Evolutionary conservation across 208 protist species (phyloP), one percentile per base, ranked within the genome.

Genomic region (Acanthamoeba castellanii): DNA sequence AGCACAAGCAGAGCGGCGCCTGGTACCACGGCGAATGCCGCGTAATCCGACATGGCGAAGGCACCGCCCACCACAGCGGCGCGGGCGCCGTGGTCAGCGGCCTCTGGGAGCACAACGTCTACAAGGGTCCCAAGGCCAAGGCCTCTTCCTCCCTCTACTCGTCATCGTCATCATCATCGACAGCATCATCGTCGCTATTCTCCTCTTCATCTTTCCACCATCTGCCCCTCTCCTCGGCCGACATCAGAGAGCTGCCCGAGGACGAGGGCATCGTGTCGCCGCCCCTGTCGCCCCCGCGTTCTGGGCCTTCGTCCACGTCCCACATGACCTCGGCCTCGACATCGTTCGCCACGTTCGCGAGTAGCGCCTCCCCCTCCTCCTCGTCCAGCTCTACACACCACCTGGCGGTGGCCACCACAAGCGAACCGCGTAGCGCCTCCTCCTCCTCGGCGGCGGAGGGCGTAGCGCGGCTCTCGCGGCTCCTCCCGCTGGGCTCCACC

Each of bases 61-160:
- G 90, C 3, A 87, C 78, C 14, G 34, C n/a, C 47, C 30, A 74
- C 52, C 85, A 94, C 47, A 20, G 30, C 16, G 72, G 64, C 22
- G 32, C 78, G 3, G 5, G 16, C 78, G 68, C 85, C 13, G 70
- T 82, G n/a, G 27, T 93, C 14, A 76, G 70, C 55, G 90, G 90
- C 37, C 30, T 84, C 7, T 94, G 90, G 90, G 90, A 94, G 37
- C 90, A 94, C 68, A 94, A 94, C 72, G 64, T 94, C 20, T 94
- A 66, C 90, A 94, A 84, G 34, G 55, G 90, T 64, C 18, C 87
- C 64, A n/a, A 52, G 59, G 27, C 22, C 11, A 64, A 34, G 45
- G 57, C 3, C 20, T 81, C 13, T 2, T 81, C 16, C 16, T 47
- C 72, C 72, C n/a, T n/a, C n/a, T n/a, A n/a, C n/a, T n/a, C n/a